Evolutionary conservation across 2,329 filamentous ascomycete genomes (phyloP), one percentile per base, ranked within the genome.

Genomic region (Scedosporium dehoogii): DNA sequence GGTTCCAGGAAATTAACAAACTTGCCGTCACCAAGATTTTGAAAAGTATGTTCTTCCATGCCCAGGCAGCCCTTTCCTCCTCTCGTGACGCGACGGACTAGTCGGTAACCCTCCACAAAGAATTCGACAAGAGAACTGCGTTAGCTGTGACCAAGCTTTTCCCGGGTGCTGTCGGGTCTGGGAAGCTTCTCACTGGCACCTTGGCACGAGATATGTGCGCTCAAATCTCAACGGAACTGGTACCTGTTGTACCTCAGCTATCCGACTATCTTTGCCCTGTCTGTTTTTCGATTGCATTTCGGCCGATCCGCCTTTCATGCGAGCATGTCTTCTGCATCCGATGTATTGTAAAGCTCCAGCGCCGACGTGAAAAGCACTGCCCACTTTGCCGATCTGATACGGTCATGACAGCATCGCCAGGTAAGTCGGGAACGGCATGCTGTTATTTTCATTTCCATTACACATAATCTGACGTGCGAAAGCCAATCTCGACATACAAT

Each of bases 91-190:
- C 67, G 38, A 66, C 62, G 58, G 14, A 44, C 21, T 3, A 29
- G 41, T 3, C 16, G n/a, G 21, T 55, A 53, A 25, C 59, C 59
- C 59, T 56, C n/a, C 7, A 6, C 65, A 87, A 66, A 92, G 85
- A 93, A 75, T 96, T 96, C 71, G 90, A 94, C 74, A 96, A 96
- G 74, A 84, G 86, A 63, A 96, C 91, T 1, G 85, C 88, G 0
- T 78, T 96, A 21, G 85, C 87, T 27, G 85, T 88, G 1, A 85
- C 85, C 46, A 77, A 82, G 42, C 80, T 79, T 0, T 89, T 91
- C 66, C 84, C 86, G 0, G 76, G 78, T 7, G 76, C 79, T 25
- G 79, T 90, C 60, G 76, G 80, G 61, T 81, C 85, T 3, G 80
- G 84, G 23, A 81, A 81, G 58, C 81, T 88, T 44, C 79, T 90